Percentiles rank a stretch among this genome's conserved stretches.
These are phyloP conservation scores for Sugiyamaella qingdaonensis DNA, from an alignment of 805 yeast species.

Conservation along the genomic window DNA sequence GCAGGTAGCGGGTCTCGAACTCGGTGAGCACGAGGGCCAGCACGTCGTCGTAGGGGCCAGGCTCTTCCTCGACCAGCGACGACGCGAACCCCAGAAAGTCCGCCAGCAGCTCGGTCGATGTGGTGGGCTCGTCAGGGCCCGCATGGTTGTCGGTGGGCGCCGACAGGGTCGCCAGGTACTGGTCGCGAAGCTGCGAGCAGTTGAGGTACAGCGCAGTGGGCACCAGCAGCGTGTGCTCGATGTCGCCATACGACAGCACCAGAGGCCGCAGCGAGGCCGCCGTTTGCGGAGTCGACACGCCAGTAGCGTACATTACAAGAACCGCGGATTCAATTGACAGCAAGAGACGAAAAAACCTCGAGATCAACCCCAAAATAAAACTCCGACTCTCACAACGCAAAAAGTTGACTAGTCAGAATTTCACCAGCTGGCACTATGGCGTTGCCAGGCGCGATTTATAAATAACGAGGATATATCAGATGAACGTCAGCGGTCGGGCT, in stretches of 20 bases:
- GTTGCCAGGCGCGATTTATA: not conserved
- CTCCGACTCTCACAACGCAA: not conserved
- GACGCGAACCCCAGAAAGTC: conserved; percentile 65
- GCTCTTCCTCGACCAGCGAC: conserved; percentile 33
- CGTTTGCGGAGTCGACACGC: conserved; percentile 40
- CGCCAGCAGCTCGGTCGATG: conserved; percentile 79
- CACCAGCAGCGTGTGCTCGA: conserved; percentile 83
- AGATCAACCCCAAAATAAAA: not conserved
- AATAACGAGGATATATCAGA: not conserved
- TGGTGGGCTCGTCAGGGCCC: conserved; percentile 81
- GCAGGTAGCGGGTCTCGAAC: conserved; percentile 76
- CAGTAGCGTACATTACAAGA: conserved; percentile 32
- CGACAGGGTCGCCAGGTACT: conserved; percentile 65
- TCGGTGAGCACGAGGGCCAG: conserved; percentile 69
- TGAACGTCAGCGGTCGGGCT: not conserved
- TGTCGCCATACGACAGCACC: conserved; percentile 74
- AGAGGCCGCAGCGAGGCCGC: conserved; percentile 69
- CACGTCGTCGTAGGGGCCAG: conserved; percentile 63
- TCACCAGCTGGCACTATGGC: too few species aligned
- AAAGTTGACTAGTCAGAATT: not conserved
- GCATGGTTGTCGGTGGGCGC: conserved; percentile 79
- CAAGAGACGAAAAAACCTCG: not conserved
- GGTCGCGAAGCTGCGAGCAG: conserved; percentile 84
- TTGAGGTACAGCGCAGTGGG: conserved; percentile 76
- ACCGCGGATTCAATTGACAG: not conserved